These are phyloP conservation scores for Colletotrichum ledebouriae DNA, from an alignment of 2,329 filamentous ascomycete genomes.

Conservation along the genomic window DNA sequence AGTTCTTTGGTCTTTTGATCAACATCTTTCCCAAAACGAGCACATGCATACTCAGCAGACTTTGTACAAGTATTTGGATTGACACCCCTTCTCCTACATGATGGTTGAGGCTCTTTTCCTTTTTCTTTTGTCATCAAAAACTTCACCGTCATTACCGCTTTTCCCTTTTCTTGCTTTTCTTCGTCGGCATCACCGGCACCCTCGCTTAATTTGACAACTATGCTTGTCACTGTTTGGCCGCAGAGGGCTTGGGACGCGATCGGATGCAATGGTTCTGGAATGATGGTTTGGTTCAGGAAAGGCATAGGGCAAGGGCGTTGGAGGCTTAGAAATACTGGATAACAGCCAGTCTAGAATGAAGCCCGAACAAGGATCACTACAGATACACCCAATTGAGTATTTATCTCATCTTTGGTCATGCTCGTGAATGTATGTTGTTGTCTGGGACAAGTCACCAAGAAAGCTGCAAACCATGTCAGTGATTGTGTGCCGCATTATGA, in stretches of 20 bases:
- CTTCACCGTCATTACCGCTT: not conserved
- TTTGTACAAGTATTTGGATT: constrained; percentile 18
- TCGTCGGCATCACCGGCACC: not conserved
- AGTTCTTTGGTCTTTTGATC: constrained; percentile 1
- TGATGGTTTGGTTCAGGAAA: not conserved
- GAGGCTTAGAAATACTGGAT: constrained; percentile 19
- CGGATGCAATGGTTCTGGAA: not conserved
- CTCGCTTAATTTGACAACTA: constrained; percentile 31
- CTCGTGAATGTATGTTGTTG: too few relatives aligned
- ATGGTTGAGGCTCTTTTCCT: not conserved
- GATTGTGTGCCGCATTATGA: not conserved
- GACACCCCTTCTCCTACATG: not conserved
- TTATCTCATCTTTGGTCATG: not conserved
- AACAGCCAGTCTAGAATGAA: constrained; percentile 1
- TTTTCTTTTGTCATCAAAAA: not conserved
- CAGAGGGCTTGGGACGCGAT: not conserved
- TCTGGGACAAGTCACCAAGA: too few relatives aligned
- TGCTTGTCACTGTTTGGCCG: constrained; percentile 14
- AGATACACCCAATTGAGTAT: not conserved
- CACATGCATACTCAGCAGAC: not conserved
- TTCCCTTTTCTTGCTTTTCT: not conserved
- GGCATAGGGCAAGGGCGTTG: constrained; percentile 13
- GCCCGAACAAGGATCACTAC: not conserved
- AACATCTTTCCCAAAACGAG: not conserved
- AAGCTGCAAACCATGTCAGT: not conserved